Base-by-base conservation (phyloP, 805 yeast species). In the Huiozyma naganishii region DNA sequence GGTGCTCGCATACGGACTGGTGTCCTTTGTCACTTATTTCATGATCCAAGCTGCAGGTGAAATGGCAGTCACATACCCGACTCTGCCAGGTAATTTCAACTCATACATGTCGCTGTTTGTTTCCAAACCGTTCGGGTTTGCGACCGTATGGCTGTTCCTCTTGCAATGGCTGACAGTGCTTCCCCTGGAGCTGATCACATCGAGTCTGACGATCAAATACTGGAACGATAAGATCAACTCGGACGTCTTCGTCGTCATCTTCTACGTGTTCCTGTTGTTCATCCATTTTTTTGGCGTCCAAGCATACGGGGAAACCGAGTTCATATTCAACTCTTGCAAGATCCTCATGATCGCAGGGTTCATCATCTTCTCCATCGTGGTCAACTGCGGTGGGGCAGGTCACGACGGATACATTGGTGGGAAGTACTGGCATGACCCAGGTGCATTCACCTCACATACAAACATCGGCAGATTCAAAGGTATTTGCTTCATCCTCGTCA, bases 281-380 rank as follows among this genome's bases (percentile, higher is more conserved):
- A 74, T 79, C 47, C 79, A 79, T 58, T 63, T 79, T 48, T 52
- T 76, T 44, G 84, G 85, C 52, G 80, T 77, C 34, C 70, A 66
- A 52, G 83, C 84, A 44, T 80, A 78, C 52, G 86, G 84, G 59
- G 86, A 80, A 61, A 76, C 80, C 29, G 86, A 80, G 60, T 77
- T 74, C 51, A 54, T 74, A 38, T 72, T 80, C 52, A 74, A 79
- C 44, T 42, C 68, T 13, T 65, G 74, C 45, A 80, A 80, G 59
- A 73, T 77, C 23, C 39, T 69, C 27, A 78, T 82, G 60, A 72
- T 80, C 43, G 45, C 70, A 34, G 83, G 83, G 6, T 80, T 79
- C 55, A 71, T 74, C 46, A 70, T 80, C 45, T 65, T 78, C 43
- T 73, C 77, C 42, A 68, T 79, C 41, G 66, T 79, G 11, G 62